These are phyloP conservation scores for Coemansia furcata DNA, from an alignment of 192 early-diverging fungal genomes.

Conservation along the genomic window DNA sequence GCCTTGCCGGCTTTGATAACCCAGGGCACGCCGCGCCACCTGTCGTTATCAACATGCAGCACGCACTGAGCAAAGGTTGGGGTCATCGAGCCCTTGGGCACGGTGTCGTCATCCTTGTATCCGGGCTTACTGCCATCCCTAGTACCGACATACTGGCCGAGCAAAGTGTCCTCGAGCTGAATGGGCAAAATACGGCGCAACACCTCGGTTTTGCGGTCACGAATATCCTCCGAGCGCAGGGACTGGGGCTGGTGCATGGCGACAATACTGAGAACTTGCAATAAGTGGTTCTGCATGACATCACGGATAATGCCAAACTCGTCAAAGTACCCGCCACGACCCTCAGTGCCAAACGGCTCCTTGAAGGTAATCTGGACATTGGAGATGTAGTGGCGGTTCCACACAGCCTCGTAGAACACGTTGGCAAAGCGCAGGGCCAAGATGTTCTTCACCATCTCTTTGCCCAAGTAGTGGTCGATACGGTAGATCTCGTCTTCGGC, in stretches of 20 bases:
- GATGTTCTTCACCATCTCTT: conserved; percentile 99
- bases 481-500: conserved; percentile 94
- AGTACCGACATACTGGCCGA: conserved; percentile 87
- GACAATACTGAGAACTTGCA: conserved; percentile 91
- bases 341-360: conserved; percentile 94
- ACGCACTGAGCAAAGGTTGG: conserved; percentile 91
- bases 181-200: conserved; percentile 79
- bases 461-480: conserved; percentile 98
- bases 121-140: conserved; percentile 81
- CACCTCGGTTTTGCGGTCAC: conserved; percentile 94
- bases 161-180: conserved; percentile 74
- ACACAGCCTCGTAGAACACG: conserved; percentile 88
- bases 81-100: conserved; percentile 80
- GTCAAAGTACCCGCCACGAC: conserved; percentile 98
- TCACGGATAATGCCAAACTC: conserved; percentile 99
- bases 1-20: conserved; percentile 85
- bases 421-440: conserved; percentile 94
- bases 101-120: conserved; percentile 91
- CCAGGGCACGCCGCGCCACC: conserved; percentile 77
- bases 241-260: conserved; percentile 94
- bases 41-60: conserved; percentile 89
- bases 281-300: conserved; percentile 90
- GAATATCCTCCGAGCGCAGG: conserved; percentile 86
- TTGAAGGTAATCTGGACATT: conserved; percentile 99
- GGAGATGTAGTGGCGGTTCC: conserved; percentile 84